Conservation (phyloP, 495 filamentous ascomycete species). For the Penicillium samsonianum region DNA sequence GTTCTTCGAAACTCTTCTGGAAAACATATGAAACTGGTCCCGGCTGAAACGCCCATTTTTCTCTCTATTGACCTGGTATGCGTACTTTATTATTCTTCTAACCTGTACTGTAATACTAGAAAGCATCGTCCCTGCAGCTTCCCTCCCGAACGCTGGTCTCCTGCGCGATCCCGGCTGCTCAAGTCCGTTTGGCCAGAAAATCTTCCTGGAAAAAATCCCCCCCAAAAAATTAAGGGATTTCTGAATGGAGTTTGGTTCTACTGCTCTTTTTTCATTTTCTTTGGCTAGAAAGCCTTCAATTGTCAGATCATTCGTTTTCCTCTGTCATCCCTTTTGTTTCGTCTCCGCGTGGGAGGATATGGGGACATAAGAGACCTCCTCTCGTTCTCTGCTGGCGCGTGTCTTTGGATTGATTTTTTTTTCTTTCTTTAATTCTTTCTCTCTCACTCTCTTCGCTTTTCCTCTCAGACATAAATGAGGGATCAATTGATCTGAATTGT, state of each 20-base stretch:
- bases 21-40: slow-evolving; percentile 12
- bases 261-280: slow-evolving; percentile 22
- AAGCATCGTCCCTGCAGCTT: slow-evolving; percentile 44
- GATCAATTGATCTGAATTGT: slow-evolving; percentile 5
- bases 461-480: slow-evolving; percentile 5
- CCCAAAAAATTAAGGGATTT: slow-evolving; percentile 6
- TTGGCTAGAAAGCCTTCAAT: slow-evolving; percentile 28
- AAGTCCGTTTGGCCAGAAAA: slow-evolving; percentile 38
- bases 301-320: slow-evolving; percentile 12
- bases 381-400: slow-evolving; percentile 17
- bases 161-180: slow-evolving; percentile 44
- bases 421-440: slow-evolving; percentile 18
- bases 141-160: slow-evolving; percentile 32
- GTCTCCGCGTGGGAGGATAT: slow-evolving; percentile 18
- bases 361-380: slow-evolving; percentile 20
- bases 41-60: slow-evolving; percentile 8
- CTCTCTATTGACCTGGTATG: background rate
- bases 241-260: slow-evolving; percentile 24
- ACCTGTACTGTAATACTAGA: slow-evolving; percentile 17
- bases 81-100: slow-evolving; percentile 6
- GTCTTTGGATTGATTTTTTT: slow-evolving; percentile 15
- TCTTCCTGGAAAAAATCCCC: slow-evolving; percentile 20
- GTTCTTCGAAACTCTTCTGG: slow-evolving; percentile 16
- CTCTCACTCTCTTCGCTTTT: slow-evolving; percentile 17
- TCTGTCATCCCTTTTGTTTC: slow-evolving; percentile 18